Percentiles rank a stretch among this genome's conserved stretches.
phyloP scores from a whole-genome alignment of 1,139 yeast species.

The Kluyveromyces sp. region DNA sequence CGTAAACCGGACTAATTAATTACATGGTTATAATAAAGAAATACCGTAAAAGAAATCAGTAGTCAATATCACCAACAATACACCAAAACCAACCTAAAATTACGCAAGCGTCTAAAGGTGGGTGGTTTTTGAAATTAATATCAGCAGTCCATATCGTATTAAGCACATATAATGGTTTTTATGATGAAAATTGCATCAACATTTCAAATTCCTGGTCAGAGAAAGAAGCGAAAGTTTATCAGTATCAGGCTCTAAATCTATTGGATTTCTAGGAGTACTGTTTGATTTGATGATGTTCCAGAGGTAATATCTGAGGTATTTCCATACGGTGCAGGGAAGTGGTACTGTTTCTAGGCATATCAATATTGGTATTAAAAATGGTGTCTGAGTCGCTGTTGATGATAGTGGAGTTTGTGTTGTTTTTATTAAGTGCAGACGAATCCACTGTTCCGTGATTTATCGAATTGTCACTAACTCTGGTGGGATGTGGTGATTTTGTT shows the following conservation, averaged over 20 bases:
- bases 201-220: constrained; percentile 10
- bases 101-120: too few species aligned
- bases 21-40: too few species aligned
- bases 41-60: too few species aligned
- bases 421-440: neutral
- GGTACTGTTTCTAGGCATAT: neutral
- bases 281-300: neutral
- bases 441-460: neutral
- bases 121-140: neutral
- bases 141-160: neutral
- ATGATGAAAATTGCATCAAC: constrained; percentile 7
- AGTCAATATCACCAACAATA: too few species aligned
- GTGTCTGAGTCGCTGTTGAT: neutral
- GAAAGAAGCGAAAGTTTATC: constrained; percentile 9
- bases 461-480: neutral
- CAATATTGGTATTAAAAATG: neutral
- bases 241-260: constrained; percentile 6
- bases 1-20: too few species aligned
- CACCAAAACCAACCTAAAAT: too few species aligned
- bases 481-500: too few species aligned
- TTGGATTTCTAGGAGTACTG: neutral
- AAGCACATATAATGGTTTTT: neutral
- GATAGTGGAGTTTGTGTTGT: neutral
- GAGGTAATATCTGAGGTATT: neutral
- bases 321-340: neutral